Evolutionary conservation across 805 yeast genomes (phyloP), one percentile per base, ranked within the genome.

Genomic region (Schwanniomyces occidentalis): DNA sequence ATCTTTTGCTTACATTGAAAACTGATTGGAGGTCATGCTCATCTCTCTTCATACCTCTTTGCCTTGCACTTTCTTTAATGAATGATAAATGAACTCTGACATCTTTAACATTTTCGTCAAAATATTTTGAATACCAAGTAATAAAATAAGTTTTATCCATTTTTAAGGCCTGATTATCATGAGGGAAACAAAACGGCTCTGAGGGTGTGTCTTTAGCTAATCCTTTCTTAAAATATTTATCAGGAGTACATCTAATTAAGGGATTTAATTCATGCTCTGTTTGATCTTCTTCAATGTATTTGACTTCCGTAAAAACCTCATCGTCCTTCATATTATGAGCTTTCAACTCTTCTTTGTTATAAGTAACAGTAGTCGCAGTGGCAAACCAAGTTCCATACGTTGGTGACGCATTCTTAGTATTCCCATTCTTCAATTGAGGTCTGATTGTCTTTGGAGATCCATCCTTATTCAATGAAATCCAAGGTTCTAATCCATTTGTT

Each of bases 121-220:
- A 88, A 54, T 65, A 82, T 31, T 73, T 69, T 2, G 91, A 72
- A 60, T 68, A 88, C 96, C 96, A 88, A 7, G 91, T 80, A 34
- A 85, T 59, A 51, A 89, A 88, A 49, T 85, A 84, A 0, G 85
- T 76, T 35, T 71, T 61, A 20, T 74, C 95, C 39, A 75, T 57
- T 44, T 74, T 72, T 61, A 85, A 67, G 24, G 64, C 69, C 8
- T 70, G 49, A 39, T 78, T 73, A 48, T 84, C 90, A 21, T 65
- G 68, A 8, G 96, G 96, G 14, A 85, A 75, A 58, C 96, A 88
- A 58, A 87, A 85, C n/a, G 96, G 96, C 33, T 69, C 93, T 24
- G 88, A 75, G 1, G 64, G 49, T 12, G 61, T 55, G 41, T 68
- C 69, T 46, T 78, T 78, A 19, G 79, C 81, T 23, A 67, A 40